These are phyloP conservation scores for Pleurotus tuoliensis DNA, from an alignment of 768 basidiomycete species.

Conservation along the genomic window DNA sequence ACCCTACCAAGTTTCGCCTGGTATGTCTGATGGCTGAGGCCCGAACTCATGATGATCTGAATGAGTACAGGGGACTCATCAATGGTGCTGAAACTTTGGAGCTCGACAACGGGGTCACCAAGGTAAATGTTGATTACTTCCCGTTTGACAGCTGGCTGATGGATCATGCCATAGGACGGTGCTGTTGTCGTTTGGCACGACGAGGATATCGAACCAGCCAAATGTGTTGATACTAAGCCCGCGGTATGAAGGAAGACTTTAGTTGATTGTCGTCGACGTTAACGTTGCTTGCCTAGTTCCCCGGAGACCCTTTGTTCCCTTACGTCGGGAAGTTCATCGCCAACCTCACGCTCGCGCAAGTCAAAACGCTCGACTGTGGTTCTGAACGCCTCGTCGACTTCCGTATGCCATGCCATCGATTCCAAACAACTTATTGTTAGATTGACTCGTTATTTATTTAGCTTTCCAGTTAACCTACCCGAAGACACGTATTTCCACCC, in stretches of 20 bases:
- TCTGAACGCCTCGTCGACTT: slow-evolving; percentile 55
- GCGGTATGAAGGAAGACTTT: slow-evolving; percentile 35
- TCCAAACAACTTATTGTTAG: neutral
- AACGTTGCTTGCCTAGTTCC: slow-evolving; percentile 32
- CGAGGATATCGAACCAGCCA: slow-evolving; percentile 54
- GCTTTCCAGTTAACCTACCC: slow-evolving; percentile 65
- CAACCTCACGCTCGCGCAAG: slow-evolving; percentile 75
- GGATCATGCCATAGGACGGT: slow-evolving; percentile 51
- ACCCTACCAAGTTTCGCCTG: slow-evolving; percentile 75
- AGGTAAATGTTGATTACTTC: slow-evolving; percentile 30
- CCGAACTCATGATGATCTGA: neutral
- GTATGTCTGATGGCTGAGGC: slow-evolving; percentile 30
- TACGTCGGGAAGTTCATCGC: slow-evolving; percentile 76
- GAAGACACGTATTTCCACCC: slow-evolving; percentile 66
- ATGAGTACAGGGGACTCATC: slow-evolving; percentile 55
- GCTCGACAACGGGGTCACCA: slow-evolving; percentile 75
- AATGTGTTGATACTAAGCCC: slow-evolving; percentile 68
- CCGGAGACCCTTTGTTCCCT: slow-evolving; percentile 58
- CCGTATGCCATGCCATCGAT: slow-evolving; percentile 38
- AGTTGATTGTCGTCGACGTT: neutral
- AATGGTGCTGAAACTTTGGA: slow-evolving; percentile 76
- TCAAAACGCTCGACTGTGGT: slow-evolving; percentile 80
- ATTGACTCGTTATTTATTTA: slow-evolving; percentile 17
- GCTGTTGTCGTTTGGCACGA: slow-evolving; percentile 82
- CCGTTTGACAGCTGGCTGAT: neutral